Evolutionary conservation across 208 protist species (phyloP).

Genomic region (Crithidia expoeki): DNA sequence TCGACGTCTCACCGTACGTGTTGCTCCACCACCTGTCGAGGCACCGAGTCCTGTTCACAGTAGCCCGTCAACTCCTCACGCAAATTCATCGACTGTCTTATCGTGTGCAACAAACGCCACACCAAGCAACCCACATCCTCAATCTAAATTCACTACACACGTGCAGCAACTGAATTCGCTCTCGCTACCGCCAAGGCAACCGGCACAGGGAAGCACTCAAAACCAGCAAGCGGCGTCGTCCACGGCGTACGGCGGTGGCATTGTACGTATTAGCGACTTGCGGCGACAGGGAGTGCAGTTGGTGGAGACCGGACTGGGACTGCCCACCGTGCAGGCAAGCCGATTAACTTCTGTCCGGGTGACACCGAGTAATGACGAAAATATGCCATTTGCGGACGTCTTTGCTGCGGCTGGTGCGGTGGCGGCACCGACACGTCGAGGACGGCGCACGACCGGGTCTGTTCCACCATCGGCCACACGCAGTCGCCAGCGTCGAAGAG

Average conservation of each 20-base stretch:
- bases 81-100: no score
- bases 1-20: no score
- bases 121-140: no score
- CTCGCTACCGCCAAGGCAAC: no score
- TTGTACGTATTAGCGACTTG: conserved; percentile 79
- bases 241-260: conserved; percentile 52
- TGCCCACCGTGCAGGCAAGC: conserved; percentile 13
- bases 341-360: background rate
- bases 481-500: background rate
- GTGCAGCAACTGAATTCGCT: no score
- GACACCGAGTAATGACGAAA: background rate
- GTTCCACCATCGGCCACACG: background rate
- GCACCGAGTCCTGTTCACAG: no score
- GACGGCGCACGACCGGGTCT: background rate
- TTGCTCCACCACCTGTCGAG: no score
- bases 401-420: background rate
- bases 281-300: conserved; percentile 21
- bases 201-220: no score
- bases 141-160: no score
- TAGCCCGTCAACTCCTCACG: no score
- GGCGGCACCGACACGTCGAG: no score
- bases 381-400: background rate
- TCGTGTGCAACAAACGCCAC: no score
- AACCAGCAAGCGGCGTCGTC: background rate
- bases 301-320: conserved; percentile 21